A percentile compares a stretch with the other conserved stretches of the same genome.
These are phyloP conservation scores for Jacaranda copaia DNA, from an alignment of 257 asterid species.

Conservation along the genomic window DNA sequence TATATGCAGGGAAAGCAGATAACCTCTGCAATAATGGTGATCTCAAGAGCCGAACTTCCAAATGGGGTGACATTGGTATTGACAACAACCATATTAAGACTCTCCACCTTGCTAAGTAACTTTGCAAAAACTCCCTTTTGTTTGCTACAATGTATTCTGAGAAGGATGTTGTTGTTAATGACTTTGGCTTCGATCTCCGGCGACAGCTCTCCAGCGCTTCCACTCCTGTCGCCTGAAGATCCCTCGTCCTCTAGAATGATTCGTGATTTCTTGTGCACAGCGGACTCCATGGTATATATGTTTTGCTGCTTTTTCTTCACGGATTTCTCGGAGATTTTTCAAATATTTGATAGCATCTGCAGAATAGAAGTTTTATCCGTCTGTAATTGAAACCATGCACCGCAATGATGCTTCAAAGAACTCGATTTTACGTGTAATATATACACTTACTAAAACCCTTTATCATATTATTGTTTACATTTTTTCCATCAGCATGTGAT, in stretches of 20 bases:
- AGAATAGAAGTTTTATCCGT: slow-evolving; percentile 52
- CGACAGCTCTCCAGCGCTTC: slow-evolving; percentile 12
- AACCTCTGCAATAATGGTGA: slow-evolving; percentile 56
- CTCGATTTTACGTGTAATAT: background rate
- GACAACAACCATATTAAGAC: slow-evolving; percentile 46
- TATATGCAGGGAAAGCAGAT: background rate
- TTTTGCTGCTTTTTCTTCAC: slow-evolving; percentile 38
- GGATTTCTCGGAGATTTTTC: slow-evolving; percentile 47
- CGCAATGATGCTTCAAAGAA: too few relatives aligned
- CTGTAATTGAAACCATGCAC: slow-evolving; percentile 22
- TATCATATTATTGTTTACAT: background rate
- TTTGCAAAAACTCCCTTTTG: slow-evolving; percentile 49
- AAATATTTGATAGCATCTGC: slow-evolving; percentile 43
- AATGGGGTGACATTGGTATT: slow-evolving; percentile 46
- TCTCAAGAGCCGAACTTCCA: slow-evolving; percentile 45
- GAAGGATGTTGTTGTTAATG: slow-evolving; percentile 39
- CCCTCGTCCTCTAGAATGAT: slow-evolving; percentile 35
- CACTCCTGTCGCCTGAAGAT: slow-evolving; percentile 38
- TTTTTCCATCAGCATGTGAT: slow-evolving; percentile 9
- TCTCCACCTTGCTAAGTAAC: slow-evolving; percentile 47
- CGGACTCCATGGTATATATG: slow-evolving; percentile 31
- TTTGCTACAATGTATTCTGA: slow-evolving; percentile 49
- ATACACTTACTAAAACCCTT: background rate
- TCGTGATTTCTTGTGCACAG: slow-evolving; percentile 37
- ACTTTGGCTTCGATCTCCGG: slow-evolving; percentile 48